These are phyloP conservation scores for Gautieria morchelliformis DNA, from an alignment of 768 basidiomycete genomes.

Conservation along the genomic window DNA sequence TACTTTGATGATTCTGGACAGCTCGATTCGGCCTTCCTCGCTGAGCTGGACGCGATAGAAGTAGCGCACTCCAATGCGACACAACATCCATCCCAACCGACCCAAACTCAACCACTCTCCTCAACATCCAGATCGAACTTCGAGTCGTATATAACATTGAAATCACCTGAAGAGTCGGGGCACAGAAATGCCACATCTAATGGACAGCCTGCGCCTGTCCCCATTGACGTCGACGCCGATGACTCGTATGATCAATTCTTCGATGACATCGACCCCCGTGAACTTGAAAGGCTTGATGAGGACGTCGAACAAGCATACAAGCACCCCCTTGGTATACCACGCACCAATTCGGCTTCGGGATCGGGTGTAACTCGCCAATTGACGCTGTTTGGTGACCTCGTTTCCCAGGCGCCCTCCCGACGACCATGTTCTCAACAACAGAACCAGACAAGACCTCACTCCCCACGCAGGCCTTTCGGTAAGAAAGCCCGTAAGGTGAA, in stretches of 20 bases:
- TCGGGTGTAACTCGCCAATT: slow-evolving; percentile 18
- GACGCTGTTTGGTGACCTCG: slow-evolving; percentile 10
- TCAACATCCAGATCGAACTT: slow-evolving; percentile 10
- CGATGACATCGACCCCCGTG: slow-evolving; percentile 4
- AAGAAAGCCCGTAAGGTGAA: slow-evolving; percentile 60
- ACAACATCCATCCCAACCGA: slow-evolving; percentile 10
- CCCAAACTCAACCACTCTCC: slow-evolving; percentile 14
- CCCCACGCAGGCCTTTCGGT: slow-evolving; percentile 33
- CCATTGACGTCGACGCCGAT: background rate
- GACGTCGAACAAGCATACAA: background rate
- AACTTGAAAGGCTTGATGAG: background rate
- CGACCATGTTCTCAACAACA: slow-evolving; percentile 23
- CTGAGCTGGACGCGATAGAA: slow-evolving; percentile 64
- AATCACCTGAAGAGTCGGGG: too few species aligned
- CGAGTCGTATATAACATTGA: background rate
- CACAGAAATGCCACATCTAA: too few species aligned
- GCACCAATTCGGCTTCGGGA: slow-evolving; percentile 16
- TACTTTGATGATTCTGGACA: slow-evolving; percentile 52
- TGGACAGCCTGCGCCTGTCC: background rate
- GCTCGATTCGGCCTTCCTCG: slow-evolving; percentile 47
- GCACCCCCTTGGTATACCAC: background rate
- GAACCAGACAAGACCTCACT: slow-evolving; percentile 30
- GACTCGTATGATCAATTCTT: slow-evolving; percentile 4
- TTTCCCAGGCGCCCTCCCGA: background rate
- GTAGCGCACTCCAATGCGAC: slow-evolving; percentile 33